These are phyloP conservation scores for Chalciporus chontae DNA, from an alignment of 768 basidiomycete genomes.

Conservation along the genomic window DNA sequence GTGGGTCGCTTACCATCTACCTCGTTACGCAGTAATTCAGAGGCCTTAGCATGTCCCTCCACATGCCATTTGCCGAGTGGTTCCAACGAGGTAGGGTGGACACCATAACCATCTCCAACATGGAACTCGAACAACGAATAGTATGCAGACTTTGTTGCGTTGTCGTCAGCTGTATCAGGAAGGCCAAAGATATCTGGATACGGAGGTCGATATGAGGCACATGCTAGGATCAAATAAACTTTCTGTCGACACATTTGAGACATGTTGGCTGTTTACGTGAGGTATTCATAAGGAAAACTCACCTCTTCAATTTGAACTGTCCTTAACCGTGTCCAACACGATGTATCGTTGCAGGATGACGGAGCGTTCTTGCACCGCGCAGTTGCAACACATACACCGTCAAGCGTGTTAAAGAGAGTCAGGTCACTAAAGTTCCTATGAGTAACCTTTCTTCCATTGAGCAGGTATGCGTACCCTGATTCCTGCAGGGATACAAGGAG, in stretches of 20 bases:
- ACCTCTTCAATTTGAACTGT: constrained; percentile 22
- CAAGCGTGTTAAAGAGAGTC: constrained; percentile 49
- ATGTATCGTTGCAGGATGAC: constrained; percentile 8
- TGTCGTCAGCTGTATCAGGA: constrained; percentile 13
- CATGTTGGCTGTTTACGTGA: not conserved
- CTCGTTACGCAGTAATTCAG: constrained; percentile 44
- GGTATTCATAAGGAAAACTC: not conserved
- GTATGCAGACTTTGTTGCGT: constrained; percentile 3
- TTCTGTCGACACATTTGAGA: constrained; percentile 12
- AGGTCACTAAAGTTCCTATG: constrained; percentile 41
- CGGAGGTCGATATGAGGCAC: constrained; percentile 34
- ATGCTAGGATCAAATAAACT: constrained; percentile 39
- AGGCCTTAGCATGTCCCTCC: constrained; percentile 43
- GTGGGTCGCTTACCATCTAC: constrained; percentile 40
- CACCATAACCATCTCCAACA: constrained; percentile 17
- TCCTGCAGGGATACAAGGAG: constrained; percentile 56
- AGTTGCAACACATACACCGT: constrained; percentile 40
- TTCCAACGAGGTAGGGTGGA: constrained; percentile 33
- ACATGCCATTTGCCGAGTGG: constrained; percentile 54
- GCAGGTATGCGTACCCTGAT: constrained; percentile 50
- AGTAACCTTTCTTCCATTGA: constrained; percentile 1
- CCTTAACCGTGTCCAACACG: constrained; percentile 20
- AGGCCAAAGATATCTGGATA: constrained; percentile 23
- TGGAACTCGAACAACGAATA: constrained; percentile 26
- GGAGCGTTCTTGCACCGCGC: constrained; percentile 9